Conservation (phyloP, 257 asterid species). For the Solanum virginianum region DNA sequence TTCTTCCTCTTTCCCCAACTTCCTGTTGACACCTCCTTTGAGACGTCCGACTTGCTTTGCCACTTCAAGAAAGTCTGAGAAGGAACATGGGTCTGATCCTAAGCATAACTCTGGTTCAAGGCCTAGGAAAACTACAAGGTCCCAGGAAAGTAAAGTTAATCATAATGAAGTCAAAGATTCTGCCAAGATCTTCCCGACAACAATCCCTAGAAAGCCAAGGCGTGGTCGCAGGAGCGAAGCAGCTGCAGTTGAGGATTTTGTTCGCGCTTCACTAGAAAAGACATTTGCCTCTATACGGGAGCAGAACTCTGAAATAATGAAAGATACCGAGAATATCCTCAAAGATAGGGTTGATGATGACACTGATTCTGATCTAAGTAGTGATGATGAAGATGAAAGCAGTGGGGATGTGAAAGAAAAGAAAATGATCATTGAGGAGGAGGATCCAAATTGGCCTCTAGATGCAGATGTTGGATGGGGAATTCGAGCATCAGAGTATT, state of each 20-base stretch:
- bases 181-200: conserved; percentile 25
- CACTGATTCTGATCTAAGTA: conserved; percentile 11
- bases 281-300: conserved; percentile 59
- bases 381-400: conserved; percentile 28
- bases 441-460: conserved; percentile 88
- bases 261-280: conserved; percentile 43
- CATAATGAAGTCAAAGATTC: conserved; percentile 18
- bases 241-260: conserved; percentile 86
- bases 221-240: conserved; percentile 87
- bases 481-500: conserved; percentile 85
- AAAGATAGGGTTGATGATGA: conserved; percentile 37
- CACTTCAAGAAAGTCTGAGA: conserved; percentile 19
- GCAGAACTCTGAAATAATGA: conserved; percentile 52
- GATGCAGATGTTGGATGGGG: conserved; percentile 99
- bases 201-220: conserved; percentile 63
- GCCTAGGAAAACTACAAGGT: conserved; percentile 14
- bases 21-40: neutral
- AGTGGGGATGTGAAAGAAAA: conserved; percentile 7
- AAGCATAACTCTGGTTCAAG: conserved; percentile 10
- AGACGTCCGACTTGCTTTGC: conserved; percentile 25
- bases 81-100: conserved; percentile 13
- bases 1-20: conserved; percentile 9
- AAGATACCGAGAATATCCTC: conserved; percentile 45
- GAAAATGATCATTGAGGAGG: conserved; percentile 62
- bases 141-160: conserved; percentile 10